These are phyloP conservation scores for Litchi chinensis DNA, from an alignment of 345 rosid genomes.

Conservation along the genomic window DNA sequence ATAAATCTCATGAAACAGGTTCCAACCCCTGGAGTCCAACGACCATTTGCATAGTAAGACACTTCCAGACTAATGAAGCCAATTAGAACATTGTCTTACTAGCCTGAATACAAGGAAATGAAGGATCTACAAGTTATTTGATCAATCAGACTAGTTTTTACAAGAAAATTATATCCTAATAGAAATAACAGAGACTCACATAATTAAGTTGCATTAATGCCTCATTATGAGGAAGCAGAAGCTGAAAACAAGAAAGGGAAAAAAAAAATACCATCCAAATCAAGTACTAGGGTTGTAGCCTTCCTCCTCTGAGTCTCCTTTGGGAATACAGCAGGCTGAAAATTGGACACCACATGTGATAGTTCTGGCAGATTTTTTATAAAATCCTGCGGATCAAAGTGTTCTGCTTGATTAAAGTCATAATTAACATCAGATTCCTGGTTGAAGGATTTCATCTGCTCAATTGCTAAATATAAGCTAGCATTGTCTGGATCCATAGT, in stretches of 20 bases:
- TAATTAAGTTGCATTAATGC: background rate
- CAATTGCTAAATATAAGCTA: conserved; percentile 62
- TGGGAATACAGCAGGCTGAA: conserved; percentile 39
- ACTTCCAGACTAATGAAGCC: background rate
- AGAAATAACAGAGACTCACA: background rate
- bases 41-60: background rate
- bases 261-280: conserved; percentile 83
- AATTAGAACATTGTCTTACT: background rate
- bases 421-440: conserved; percentile 51
- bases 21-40: background rate
- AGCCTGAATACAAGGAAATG: background rate
- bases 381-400: conserved; percentile 79
- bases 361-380: conserved; percentile 80
- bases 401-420: conserved; percentile 59
- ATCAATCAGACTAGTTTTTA: background rate
- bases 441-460: conserved; percentile 55
- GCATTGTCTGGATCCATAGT: conserved; percentile 40
- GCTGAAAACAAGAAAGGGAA: background rate
- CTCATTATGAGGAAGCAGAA: background rate
- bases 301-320: conserved; percentile 57
- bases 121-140: background rate
- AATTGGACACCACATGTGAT: conserved; percentile 67
- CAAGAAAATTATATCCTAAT: background rate
- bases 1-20: background rate
- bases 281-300: conserved; percentile 80